phyloP scores from a whole-genome alignment of 495 filamentous ascomycete genomes.

The Sporormia fimetaria region DNA sequence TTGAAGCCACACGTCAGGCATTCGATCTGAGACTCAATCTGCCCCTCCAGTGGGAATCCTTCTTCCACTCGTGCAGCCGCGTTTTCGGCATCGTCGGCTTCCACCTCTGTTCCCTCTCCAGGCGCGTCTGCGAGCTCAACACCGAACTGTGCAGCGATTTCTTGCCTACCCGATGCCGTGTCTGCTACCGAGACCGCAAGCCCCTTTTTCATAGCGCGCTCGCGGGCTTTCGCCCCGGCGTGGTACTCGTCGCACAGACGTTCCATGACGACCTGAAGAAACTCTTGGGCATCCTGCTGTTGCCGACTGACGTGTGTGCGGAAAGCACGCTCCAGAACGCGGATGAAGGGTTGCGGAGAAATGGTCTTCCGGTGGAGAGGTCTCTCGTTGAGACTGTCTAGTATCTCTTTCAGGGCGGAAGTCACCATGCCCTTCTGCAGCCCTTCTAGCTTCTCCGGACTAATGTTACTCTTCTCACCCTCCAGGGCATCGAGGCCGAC shows the following conservation, averaged over 20 bases:
- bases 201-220: conserved; percentile 28
- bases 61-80: conserved; percentile 22
- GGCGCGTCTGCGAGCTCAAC: too few relatives aligned
- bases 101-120: not conserved
- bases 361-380: conserved; percentile 93
- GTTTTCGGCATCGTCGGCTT: conserved; percentile 1
- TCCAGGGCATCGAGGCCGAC: conserved; percentile 37
- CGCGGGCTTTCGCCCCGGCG: conserved; percentile 61
- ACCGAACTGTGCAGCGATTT: conserved; percentile 17
- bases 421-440: conserved; percentile 73
- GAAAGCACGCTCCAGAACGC: conserved; percentile 73
- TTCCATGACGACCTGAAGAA: conserved; percentile 87
- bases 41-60: conserved; percentile 78
- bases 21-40: conserved; percentile 82
- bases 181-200: conserved; percentile 5
- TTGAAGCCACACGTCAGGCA: conserved; percentile 82
- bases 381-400: conserved; percentile 87
- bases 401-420: conserved; percentile 77
- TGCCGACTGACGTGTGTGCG: conserved; percentile 78
- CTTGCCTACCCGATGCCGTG: conserved; percentile 9
- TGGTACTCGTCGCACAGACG: conserved; percentile 88
- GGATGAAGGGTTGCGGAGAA: conserved; percentile 68
- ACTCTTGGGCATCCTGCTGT: conserved; percentile 98
- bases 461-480: conserved; percentile 25
- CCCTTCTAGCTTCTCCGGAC: conserved; percentile 57